phyloP scores from a whole-genome alignment of 78 protist species.

The Planoprotostelium fungivorum region DNA sequence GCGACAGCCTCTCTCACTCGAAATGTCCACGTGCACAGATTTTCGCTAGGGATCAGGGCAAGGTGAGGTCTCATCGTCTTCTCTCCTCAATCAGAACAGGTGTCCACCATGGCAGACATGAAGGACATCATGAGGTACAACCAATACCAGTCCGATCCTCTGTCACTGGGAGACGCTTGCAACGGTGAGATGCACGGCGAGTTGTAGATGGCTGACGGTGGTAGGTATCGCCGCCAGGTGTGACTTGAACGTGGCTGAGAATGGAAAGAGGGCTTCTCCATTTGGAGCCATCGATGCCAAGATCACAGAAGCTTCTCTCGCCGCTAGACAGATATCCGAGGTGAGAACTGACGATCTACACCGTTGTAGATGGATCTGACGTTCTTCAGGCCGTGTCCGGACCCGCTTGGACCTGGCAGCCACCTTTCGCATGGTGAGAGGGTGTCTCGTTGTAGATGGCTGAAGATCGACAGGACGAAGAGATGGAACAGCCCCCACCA shows the following conservation, averaged over 20 bases:
- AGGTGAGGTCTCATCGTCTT: too few species aligned
- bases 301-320: constrained; percentile 6
- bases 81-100: background rate
- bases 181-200: too few species aligned
- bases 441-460: too few species aligned
- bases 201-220: too few species aligned
- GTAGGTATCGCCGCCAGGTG: constrained; percentile 53
- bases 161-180: constrained; percentile 63
- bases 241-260: constrained; percentile 43
- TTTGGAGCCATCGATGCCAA: constrained; percentile 53
- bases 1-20: constrained; percentile 33
- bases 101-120: constrained; percentile 12
- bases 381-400: constrained; percentile 24
- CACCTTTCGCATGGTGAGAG: constrained; percentile 48
- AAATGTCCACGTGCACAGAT: constrained; percentile 53
- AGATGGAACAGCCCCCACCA: constrained; percentile 1
- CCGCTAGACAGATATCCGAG: too few species aligned
- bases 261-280: constrained; percentile 10
- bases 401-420: constrained; percentile 40
- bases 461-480: too few species aligned
- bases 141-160: constrained; percentile 69
- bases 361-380: too few species aligned
- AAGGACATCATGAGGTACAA: constrained; percentile 73
- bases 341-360: too few species aligned
- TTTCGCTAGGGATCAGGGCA: constrained; percentile 39